A percentile compares a stretch with the other conserved stretches of the same genome.
phyloP scores from a whole-genome alignment of 345 rosid species.

The Populus deltoides region DNA sequence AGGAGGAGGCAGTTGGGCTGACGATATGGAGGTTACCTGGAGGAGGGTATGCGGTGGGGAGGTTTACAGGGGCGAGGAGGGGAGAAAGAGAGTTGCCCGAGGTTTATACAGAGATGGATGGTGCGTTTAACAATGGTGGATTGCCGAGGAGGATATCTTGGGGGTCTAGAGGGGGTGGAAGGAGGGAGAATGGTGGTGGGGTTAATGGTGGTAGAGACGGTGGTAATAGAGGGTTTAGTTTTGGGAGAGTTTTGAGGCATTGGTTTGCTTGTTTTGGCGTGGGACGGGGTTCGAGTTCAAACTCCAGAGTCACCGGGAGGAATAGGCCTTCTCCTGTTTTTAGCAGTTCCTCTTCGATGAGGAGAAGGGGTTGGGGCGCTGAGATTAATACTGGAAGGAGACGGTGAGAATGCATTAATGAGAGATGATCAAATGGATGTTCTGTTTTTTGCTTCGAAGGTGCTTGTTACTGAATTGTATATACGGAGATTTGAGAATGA shows the following conservation, averaged over 20 bases:
- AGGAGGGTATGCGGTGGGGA: slow-evolving; percentile 93
- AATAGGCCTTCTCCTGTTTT: slow-evolving; percentile 18
- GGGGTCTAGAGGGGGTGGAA: slow-evolving; percentile 53
- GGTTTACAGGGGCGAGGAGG: slow-evolving; percentile 73
- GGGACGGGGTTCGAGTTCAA: slow-evolving; percentile 20
- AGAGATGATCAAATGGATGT: background rate
- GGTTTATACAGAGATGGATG: slow-evolving; percentile 92
- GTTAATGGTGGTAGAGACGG: background rate
- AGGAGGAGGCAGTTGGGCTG: slow-evolving; percentile 63
- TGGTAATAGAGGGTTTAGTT: background rate
- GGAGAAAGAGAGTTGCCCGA: slow-evolving; percentile 74
- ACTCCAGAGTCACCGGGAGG: slow-evolving; percentile 20
- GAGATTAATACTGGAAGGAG: slow-evolving; percentile 25
- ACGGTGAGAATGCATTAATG: background rate
- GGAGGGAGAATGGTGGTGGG: slow-evolving; percentile 57
- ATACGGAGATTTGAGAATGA: background rate
- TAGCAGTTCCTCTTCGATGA: slow-evolving; percentile 19
- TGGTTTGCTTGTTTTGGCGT: slow-evolving; percentile 28
- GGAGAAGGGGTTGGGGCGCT: slow-evolving; percentile 31
- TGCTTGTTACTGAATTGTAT: background rate
- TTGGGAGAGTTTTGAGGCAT: slow-evolving; percentile 14
- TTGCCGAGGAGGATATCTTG: slow-evolving; percentile 73
- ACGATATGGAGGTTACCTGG: slow-evolving; percentile 95
- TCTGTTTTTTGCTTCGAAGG: background rate
- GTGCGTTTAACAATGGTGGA: slow-evolving; percentile 62